A percentile compares a stretch with the other conserved stretches of the same genome.
Evolutionary conservation across 495 filamentous ascomycete genomes (phyloP).

Genomic region (Podospora comata): DNA sequence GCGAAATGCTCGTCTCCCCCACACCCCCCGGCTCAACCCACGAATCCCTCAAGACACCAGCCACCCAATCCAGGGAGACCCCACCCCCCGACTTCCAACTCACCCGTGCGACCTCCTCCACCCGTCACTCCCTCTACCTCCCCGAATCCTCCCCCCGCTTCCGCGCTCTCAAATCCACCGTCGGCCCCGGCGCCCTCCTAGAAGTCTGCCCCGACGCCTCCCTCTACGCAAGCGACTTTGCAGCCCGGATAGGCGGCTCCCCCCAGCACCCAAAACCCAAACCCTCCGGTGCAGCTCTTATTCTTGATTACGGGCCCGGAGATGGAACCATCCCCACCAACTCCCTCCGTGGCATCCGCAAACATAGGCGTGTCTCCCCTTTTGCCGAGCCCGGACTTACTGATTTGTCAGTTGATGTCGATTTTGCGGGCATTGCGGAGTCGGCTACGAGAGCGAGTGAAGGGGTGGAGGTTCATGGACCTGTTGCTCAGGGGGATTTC

Average conservation of each 20-base stretch:
- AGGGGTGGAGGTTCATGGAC: constrained; percentile 87
- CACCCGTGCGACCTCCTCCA: constrained; percentile 66
- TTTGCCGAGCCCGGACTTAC: constrained; percentile 74
- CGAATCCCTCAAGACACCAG: constrained; percentile 43
- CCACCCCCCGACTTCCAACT: constrained; percentile 77
- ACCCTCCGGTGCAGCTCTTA: constrained; percentile 79
- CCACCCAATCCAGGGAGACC: constrained; percentile 52
- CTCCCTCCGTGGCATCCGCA: constrained; percentile 80
- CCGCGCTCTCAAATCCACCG: constrained; percentile 61
- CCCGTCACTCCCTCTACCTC: constrained; percentile 78
- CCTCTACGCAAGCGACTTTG: constrained; percentile 75
- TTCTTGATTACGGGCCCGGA: constrained; percentile 88
- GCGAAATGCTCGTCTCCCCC: constrained; percentile 81
- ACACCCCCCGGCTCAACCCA: constrained; percentile 50
- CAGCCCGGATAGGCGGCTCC: constrained; percentile 73
- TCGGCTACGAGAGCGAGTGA: constrained; percentile 67
- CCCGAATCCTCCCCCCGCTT: constrained; percentile 82
- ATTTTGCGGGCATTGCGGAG: constrained; percentile 83
- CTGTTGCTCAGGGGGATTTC: constrained; percentile 81
- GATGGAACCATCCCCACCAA: constrained; percentile 72
- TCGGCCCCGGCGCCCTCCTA: constrained; percentile 62
- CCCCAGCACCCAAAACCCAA: constrained; percentile 51
- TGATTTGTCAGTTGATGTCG: constrained; percentile 87
- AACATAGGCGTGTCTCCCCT: constrained; percentile 69
- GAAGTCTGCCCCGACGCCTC: constrained; percentile 86